These are phyloP conservation scores for Colletotrichum agaves DNA, from an alignment of 2,329 filamentous ascomycete genomes.

Conservation along the genomic window DNA sequence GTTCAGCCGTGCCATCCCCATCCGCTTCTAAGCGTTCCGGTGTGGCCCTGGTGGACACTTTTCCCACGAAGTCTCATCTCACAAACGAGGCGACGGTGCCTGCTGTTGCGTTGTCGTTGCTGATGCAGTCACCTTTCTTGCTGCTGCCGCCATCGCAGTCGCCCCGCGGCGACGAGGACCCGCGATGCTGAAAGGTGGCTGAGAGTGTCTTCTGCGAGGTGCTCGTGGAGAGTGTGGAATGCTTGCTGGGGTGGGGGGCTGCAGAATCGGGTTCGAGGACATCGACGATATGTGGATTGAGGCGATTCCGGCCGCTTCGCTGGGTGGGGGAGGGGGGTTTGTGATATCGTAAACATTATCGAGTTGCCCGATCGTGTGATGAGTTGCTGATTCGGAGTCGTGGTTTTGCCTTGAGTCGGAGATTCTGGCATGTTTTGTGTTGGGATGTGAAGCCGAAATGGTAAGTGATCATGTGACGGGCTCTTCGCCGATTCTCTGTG, in stretches of 20 bases:
- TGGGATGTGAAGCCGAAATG: neutral
- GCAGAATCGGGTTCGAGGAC: constrained; percentile 51
- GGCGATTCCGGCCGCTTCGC: constrained; percentile 41
- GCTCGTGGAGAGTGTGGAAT: constrained; percentile 44
- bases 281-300: constrained; percentile 52
- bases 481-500: neutral
- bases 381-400: neutral
- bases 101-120: neutral
- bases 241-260: constrained; percentile 50
- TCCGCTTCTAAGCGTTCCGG: constrained; percentile 18
- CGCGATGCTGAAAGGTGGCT: constrained; percentile 44
- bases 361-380: too few species aligned
- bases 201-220: constrained; percentile 46
- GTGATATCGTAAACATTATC: too few species aligned
- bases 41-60: neutral
- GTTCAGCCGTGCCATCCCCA: neutral
- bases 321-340: neutral
- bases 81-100: constrained; percentile 7
- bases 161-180: constrained; percentile 48
- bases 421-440: neutral
- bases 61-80: constrained; percentile 37
- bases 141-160: constrained; percentile 29
- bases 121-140: neutral
- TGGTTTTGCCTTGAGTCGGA: neutral
- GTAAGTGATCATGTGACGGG: constrained; percentile 3